phyloP scores from a whole-genome alignment of 768 basidiomycete genomes.

The Lyophyllum semitale region DNA sequence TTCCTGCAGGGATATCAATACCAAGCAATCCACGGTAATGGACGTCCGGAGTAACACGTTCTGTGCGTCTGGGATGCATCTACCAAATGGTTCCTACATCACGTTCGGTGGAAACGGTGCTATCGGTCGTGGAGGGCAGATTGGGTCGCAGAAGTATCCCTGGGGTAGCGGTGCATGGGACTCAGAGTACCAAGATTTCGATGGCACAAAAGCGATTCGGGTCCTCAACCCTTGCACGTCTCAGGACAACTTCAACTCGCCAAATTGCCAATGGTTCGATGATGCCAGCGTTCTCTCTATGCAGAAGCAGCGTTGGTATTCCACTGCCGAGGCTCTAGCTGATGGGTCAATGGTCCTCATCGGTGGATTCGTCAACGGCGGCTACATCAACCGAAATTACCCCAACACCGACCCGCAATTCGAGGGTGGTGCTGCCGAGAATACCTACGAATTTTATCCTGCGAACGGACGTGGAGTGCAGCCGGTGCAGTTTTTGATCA shows the following conservation, averaged over 20 bases:
- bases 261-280: constrained; percentile 75
- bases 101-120: constrained; percentile 83
- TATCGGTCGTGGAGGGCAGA: constrained; percentile 64
- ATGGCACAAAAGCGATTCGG: constrained; percentile 82
- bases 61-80: constrained; percentile 84
- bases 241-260: constrained; percentile 44
- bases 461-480: constrained; percentile 48
- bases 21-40: constrained; percentile 65
- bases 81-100: constrained; percentile 76
- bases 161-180: constrained; percentile 56
- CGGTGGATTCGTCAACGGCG: constrained; percentile 79
- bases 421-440: constrained; percentile 77
- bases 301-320: constrained; percentile 78
- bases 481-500: constrained; percentile 68
- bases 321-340: constrained; percentile 68
- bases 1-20: constrained; percentile 55
- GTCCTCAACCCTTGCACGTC: constrained; percentile 75
- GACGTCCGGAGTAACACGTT: constrained; percentile 75
- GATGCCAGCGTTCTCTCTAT: constrained; percentile 61
- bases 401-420: constrained; percentile 68
- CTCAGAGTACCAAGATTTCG: constrained; percentile 74
- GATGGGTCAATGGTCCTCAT: constrained; percentile 82
- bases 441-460: constrained; percentile 85
- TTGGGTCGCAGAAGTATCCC: constrained; percentile 52
- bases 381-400: constrained; percentile 76